Base-by-base conservation (phyloP, 257 asterid genomes). In the Craterostigma plantagineum region DNA sequence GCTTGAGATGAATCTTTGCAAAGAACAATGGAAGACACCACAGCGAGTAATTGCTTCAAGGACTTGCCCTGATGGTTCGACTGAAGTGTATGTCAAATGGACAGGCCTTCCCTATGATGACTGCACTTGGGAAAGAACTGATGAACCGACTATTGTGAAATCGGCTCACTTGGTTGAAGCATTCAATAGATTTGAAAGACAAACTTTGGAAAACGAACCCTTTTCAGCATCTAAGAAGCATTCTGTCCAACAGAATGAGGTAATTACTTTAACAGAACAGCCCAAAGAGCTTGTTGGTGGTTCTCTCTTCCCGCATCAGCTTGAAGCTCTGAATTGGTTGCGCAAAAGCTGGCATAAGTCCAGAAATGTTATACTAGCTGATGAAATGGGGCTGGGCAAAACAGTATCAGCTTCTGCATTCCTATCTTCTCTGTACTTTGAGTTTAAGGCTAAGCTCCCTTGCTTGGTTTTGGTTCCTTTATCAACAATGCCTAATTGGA, bases 361-460 rank as follows among this genome's bases (percentile, higher is more conserved):
- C 46, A 77, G 86, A 69, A 83, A 83, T 43, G 99, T 90, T 53
- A 90, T 90, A 58, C 92, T 90, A 57, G 99, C 99, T 48, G 99
- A 90, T 58, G 99, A 90, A 69, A 90, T 90, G 99, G 99, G 99
- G 53, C 87, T 90, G 42, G 99, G 99, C 41, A 90, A 90, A 61
- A 90, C 99, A 1, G 76, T 90, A 38, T 90, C 99, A 13, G 99
- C 99, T 39, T 63, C 77, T 77, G 95, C 99, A 54, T 90, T 90
- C 62, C 39, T 90, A 55, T 83, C 91, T 11, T 70, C 99, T 10
- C 51, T 90, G 41, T 77, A 83, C 57, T 67, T 63, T 4, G 99
- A 90, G 70, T 90, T 90, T 63, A 75, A 70, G 52, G 86, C 70
- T 38, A 66, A 64, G 14, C 79, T 83, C 43, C 95, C 99, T 59